Conservation (phyloP, 2,329 filamentous ascomycete genomes). For the Clathrospora elynae region DNA sequence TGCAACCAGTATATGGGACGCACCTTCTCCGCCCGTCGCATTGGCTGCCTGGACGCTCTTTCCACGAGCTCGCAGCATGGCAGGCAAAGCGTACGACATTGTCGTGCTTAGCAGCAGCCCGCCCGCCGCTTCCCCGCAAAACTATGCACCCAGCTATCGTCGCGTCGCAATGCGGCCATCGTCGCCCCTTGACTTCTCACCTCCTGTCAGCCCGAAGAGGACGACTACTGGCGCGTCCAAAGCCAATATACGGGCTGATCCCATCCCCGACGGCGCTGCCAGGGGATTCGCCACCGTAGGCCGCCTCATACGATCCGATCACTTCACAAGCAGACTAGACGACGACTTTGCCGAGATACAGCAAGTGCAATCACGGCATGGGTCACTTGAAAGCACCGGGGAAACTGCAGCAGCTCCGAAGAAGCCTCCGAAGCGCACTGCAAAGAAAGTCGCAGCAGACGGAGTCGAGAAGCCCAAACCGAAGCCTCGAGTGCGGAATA, state of each 20-base stretch:
- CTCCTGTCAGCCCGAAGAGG: conserved; percentile 23
- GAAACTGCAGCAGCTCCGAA: conserved; percentile 9
- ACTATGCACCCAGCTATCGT: conserved; percentile 25
- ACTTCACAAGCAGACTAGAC: conserved; percentile 28
- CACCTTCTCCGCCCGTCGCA: not conserved
- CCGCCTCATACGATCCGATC: conserved; percentile 39
- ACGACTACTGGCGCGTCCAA: conserved; percentile 32
- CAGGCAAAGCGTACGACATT: conserved; percentile 31
- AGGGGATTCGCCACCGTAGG: conserved; percentile 45
- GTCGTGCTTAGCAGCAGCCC: conserved; percentile 44
- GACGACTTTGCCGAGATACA: conserved; percentile 13
- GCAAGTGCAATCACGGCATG: conserved; percentile 8
- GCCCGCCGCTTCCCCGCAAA: conserved; percentile 29
- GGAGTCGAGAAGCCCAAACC: conserved; percentile 25
- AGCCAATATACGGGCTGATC: conserved; percentile 32
- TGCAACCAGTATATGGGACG: conserved; percentile 7
- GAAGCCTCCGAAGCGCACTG: conserved; percentile 23
- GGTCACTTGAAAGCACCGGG: conserved; percentile 3
- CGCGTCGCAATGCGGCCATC: conserved; percentile 38
- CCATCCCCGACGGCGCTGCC: conserved; percentile 30
- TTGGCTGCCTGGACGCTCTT: conserved; percentile 13
- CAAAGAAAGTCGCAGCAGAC: conserved; percentile 16
- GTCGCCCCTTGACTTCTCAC: conserved; percentile 33
- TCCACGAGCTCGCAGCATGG: conserved; percentile 29
- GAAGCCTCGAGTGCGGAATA: conserved; percentile 35